Evolutionary conservation across 2,329 filamentous ascomycete genomes (phyloP).

Genomic region (Aureobasidium uvarum): DNA sequence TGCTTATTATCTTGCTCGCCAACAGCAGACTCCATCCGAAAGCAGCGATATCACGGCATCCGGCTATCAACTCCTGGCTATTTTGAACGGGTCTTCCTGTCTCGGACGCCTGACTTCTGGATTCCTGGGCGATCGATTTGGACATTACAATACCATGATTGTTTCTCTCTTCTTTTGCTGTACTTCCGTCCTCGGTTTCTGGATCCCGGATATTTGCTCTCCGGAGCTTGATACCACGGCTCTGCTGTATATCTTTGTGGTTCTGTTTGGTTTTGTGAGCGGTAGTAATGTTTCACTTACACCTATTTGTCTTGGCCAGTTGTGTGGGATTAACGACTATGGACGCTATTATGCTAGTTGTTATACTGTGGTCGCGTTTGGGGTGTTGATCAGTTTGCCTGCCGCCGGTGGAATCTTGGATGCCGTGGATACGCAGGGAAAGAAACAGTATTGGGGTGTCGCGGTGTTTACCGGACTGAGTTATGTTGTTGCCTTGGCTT

Average conservation of each 20-base stretch:
- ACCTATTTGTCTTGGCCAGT: conserved; percentile 77
- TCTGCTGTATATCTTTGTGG: conserved; percentile 67
- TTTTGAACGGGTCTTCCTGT: conserved; percentile 78
- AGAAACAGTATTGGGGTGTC: conserved; percentile 45
- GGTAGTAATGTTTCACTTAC: conserved; percentile 79
- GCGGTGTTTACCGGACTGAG: conserved; percentile 47
- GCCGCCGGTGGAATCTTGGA: conserved; percentile 47
- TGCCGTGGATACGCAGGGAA: conserved; percentile 35
- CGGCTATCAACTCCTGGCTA: conserved; percentile 74
- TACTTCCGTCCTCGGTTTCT: conserved; percentile 67
- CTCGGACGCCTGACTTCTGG: conserved; percentile 77
- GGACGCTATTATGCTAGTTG: conserved; percentile 78
- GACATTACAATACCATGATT: conserved; percentile 81
- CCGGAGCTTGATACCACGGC: conserved; percentile 35
- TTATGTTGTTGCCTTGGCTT: conserved; percentile 43
- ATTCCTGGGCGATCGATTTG: conserved; percentile 72
- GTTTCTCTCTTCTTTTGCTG: conserved; percentile 65
- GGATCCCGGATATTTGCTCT: conserved; percentile 56
- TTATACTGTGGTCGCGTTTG: conserved; percentile 80
- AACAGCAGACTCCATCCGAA: not conserved
- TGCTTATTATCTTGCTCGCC: not conserved
- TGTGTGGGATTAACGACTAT: conserved; percentile 79
- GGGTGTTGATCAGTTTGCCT: conserved; percentile 51
- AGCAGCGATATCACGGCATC: conserved; percentile 57
- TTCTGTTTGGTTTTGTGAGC: conserved; percentile 77